These are phyloP conservation scores for Neospermospora avenae DNA, from an alignment of 2,329 filamentous ascomycete genomes.

Conservation along the genomic window DNA sequence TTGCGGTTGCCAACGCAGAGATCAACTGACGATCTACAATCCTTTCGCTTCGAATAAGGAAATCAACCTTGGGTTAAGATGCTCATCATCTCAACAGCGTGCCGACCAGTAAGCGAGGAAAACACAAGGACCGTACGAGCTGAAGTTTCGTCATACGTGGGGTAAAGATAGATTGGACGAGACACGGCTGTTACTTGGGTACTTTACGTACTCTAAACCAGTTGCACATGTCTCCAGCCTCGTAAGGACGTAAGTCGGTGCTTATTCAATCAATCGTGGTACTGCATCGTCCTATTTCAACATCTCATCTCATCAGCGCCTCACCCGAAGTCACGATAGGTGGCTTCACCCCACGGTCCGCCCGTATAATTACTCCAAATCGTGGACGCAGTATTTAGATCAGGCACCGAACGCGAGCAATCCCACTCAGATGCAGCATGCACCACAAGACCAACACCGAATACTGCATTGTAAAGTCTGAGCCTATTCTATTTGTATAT, in stretches of 20 bases:
- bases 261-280: background rate
- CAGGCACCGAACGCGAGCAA: background rate
- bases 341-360: background rate
- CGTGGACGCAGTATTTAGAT: background rate
- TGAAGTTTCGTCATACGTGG: too few relatives aligned
- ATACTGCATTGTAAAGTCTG: background rate
- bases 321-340: slow-evolving; percentile 1
- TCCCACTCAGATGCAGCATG: background rate
- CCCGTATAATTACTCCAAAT: background rate
- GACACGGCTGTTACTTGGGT: too few relatives aligned
- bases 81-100: too few relatives aligned
- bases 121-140: too few relatives aligned
- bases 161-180: too few relatives aligned
- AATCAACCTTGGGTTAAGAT: too few relatives aligned
- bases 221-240: background rate
- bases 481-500: background rate
- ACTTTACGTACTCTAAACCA: background rate
- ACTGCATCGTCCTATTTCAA: background rate
- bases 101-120: too few relatives aligned
- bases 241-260: background rate
- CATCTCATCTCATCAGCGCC: background rate
- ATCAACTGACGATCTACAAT: background rate
- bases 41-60: too few relatives aligned
- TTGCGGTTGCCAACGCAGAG: slow-evolving; percentile 1
- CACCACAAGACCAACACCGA: background rate